Evolutionary conservation across 495 filamentous ascomycete genomes (phyloP).

Genomic region (Hypoxylon crocopeplum): DNA sequence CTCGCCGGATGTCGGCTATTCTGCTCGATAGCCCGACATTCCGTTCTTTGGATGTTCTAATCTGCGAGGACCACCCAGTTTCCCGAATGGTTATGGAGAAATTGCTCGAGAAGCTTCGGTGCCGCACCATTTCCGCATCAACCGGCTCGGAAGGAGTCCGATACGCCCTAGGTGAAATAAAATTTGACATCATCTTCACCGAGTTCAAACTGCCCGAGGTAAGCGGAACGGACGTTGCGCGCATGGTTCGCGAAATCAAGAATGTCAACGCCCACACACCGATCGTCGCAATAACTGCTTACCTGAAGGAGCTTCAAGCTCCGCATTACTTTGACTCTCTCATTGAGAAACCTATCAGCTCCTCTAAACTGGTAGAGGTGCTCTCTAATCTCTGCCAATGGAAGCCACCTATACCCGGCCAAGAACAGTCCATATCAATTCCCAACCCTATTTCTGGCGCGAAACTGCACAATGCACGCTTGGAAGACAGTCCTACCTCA

Average conservation of each 20-base stretch:
- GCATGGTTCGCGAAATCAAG: slow-evolving; percentile 95
- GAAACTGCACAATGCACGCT: slow-evolving; percentile 64
- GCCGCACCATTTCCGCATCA: slow-evolving; percentile 88
- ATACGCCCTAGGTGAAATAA: slow-evolving; percentile 90
- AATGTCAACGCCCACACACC: slow-evolving; percentile 94
- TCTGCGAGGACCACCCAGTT: slow-evolving; percentile 98
- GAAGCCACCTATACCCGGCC: slow-evolving; percentile 73
- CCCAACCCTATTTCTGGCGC: slow-evolving; percentile 65
- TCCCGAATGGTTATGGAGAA: slow-evolving; percentile 97
- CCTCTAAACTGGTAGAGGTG: slow-evolving; percentile 84
- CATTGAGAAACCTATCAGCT: slow-evolving; percentile 94
- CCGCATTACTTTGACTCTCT: slow-evolving; percentile 93
- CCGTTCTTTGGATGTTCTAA: slow-evolving; percentile 89
- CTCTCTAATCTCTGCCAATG: slow-evolving; percentile 87
- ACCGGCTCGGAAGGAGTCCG: slow-evolving; percentile 91
- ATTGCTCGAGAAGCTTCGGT: slow-evolving; percentile 90
- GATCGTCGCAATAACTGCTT: slow-evolving; percentile 96
- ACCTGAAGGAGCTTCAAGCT: slow-evolving; percentile 92
- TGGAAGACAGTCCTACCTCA: slow-evolving; percentile 86
- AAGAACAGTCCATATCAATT: slow-evolving; percentile 50
- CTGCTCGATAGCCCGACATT: slow-evolving; percentile 82
- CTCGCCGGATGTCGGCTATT: slow-evolving; percentile 88
- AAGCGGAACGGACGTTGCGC: slow-evolving; percentile 91
- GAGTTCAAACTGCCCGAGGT: slow-evolving; percentile 94
- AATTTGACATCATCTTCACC: slow-evolving; percentile 97